These are phyloP conservation scores for Eucalyptus sp. DNA, from an alignment of 345 rosid species.

Conservation along the genomic window DNA sequence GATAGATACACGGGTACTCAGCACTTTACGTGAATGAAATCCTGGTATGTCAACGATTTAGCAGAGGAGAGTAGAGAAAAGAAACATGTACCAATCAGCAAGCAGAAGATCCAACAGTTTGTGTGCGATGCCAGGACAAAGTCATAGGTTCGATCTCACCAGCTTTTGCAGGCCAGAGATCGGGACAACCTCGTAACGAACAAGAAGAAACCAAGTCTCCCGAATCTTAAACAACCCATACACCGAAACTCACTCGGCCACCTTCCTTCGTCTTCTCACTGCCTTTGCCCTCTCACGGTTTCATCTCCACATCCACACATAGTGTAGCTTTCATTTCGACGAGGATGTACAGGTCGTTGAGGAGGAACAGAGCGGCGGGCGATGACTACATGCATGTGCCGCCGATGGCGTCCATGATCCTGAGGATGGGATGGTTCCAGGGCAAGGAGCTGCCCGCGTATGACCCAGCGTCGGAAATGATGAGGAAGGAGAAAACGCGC, in stretches of 20 bases:
- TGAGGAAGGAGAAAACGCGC: slow-evolving; percentile 51
- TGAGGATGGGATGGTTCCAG: slow-evolving; percentile 11
- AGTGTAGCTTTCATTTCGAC: not conserved
- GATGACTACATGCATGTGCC: slow-evolving; percentile 40
- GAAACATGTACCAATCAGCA: not conserved
- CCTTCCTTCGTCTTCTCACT: not conserved
- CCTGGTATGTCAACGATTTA: not conserved
- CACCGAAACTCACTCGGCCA: not conserved
- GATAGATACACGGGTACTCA: not conserved
- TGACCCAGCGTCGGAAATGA: slow-evolving; percentile 26
- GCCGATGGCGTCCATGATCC: slow-evolving; percentile 15
- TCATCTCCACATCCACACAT: not conserved
- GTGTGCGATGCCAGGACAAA: not conserved
- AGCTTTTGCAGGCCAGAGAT: not conserved
- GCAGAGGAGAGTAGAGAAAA: not conserved
- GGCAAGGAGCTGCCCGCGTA: slow-evolving; percentile 17
- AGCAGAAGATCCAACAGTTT: not conserved
- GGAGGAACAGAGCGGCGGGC: slow-evolving; percentile 57
- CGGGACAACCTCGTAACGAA: not conserved
- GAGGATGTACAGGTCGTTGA: slow-evolving; percentile 60
- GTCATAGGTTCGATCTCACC: not conserved
- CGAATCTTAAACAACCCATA: not conserved
- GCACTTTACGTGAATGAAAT: not conserved
- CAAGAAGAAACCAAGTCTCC: not conserved
- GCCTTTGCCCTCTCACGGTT: not conserved